A percentile compares a stretch with the other conserved stretches of the same genome.
Evolutionary conservation across 768 basidiomycete genomes (phyloP).

Genomic region (Porphyrellus cyaneotinctus): DNA sequence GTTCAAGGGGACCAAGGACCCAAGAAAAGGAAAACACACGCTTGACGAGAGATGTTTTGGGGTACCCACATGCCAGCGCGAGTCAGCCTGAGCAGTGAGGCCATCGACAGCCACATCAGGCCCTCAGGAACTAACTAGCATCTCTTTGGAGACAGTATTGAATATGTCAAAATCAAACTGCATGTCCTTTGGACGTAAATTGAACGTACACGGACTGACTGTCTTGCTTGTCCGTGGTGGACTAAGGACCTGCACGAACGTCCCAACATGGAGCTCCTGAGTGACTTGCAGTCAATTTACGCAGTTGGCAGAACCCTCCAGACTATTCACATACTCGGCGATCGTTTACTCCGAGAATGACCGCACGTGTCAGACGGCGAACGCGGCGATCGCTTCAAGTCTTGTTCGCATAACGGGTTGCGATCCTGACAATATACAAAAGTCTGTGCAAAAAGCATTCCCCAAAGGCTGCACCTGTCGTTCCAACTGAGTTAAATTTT

Average conservation of each 20-base stretch:
- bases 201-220: conserved; percentile 5
- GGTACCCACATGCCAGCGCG: conserved; percentile 24
- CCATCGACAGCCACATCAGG: conserved; percentile 3
- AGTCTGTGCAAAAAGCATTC: not conserved
- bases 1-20: conserved; percentile 20
- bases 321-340: conserved; percentile 4
- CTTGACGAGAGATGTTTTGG: conserved; percentile 17
- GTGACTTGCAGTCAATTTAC: conserved; percentile 10
- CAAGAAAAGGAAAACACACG: conserved; percentile 2
- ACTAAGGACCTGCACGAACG: not conserved
- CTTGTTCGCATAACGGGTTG: not conserved
- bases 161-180: conserved; percentile 8
- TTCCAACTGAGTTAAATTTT: conserved; percentile 5
- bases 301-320: not conserved
- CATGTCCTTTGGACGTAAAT: conserved; percentile 20
- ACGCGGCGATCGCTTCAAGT: not conserved
- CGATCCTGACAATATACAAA: not conserved
- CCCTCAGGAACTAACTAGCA: not conserved
- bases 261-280: not conserved
- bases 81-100: not conserved
- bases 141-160: not conserved
- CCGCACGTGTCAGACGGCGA: not conserved
- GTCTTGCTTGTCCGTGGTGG: conserved; percentile 3
- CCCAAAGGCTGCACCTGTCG: conserved; percentile 8
- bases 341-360: conserved; percentile 1